phyloP scores from a whole-genome alignment of 2,329 filamentous ascomycete species.

The Talaromyces sp. region DNA sequence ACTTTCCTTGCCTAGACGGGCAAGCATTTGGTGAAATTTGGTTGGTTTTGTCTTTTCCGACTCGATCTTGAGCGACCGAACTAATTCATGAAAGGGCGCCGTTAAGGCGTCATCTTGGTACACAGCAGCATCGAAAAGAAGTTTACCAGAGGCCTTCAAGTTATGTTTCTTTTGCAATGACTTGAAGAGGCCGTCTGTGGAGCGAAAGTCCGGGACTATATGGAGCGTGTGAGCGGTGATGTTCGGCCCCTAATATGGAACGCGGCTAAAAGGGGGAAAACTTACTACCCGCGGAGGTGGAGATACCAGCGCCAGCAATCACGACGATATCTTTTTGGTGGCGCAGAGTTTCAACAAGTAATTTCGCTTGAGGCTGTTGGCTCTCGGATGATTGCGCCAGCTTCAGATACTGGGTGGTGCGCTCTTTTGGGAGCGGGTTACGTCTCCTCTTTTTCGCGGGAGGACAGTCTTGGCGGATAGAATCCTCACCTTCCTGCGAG shows the following conservation, averaged over 20 bases:
- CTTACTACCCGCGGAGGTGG: slow-evolving; percentile 88
- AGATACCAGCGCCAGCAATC: slow-evolving; percentile 94
- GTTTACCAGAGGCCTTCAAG: slow-evolving; percentile 88
- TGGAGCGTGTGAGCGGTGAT: slow-evolving; percentile 13
- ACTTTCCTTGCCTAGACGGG: slow-evolving; percentile 83
- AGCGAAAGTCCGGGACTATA: slow-evolving; percentile 91
- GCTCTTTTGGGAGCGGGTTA: slow-evolving; percentile 63
- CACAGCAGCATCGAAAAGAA: slow-evolving; percentile 95
- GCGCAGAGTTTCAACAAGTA: slow-evolving; percentile 72
- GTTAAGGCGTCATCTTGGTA: slow-evolving; percentile 91
- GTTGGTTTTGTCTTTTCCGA: slow-evolving; percentile 79
- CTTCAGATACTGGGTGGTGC: slow-evolving; percentile 82
- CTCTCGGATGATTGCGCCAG: slow-evolving; percentile 53
- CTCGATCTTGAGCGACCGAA: slow-evolving; percentile 80
- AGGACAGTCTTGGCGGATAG: slow-evolving; percentile 60
- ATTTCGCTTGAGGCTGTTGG: slow-evolving; percentile 66
- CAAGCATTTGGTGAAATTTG: slow-evolving; percentile 88
- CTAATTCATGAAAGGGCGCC: slow-evolving; percentile 93
- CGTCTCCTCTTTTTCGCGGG: slow-evolving; percentile 77
- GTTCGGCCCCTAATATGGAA: slow-evolving; percentile 8
- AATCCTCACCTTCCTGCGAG: slow-evolving; percentile 41
- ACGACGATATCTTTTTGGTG: slow-evolving; percentile 97
- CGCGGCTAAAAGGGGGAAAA: slow-evolving; percentile 35
- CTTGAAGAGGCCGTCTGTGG: slow-evolving; percentile 84
- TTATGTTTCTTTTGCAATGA: slow-evolving; percentile 84